phyloP scores from a whole-genome alignment of 768 basidiomycete species.

The Trametes cinnabarina region DNA sequence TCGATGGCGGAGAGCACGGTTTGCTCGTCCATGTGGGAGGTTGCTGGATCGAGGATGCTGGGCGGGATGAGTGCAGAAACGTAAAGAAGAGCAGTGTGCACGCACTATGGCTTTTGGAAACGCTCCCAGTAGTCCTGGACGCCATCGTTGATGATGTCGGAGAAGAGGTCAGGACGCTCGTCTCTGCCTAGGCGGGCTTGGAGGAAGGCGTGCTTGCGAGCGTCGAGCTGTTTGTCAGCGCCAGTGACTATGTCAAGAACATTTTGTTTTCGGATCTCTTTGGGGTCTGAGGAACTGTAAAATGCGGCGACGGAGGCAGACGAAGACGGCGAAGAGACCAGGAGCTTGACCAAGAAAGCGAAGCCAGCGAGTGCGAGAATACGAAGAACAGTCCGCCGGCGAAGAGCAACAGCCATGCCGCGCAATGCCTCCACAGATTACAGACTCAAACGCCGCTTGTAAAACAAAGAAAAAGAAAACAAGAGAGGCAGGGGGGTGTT shows the following conservation, averaged over 20 bases:
- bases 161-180: constrained; percentile 76
- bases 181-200: constrained; percentile 89
- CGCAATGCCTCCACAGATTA: neutral
- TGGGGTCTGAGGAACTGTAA: constrained; percentile 25
- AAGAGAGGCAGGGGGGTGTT: neutral
- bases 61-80: neutral
- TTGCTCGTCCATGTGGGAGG: constrained; percentile 86
- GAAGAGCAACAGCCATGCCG: constrained; percentile 42
- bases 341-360: constrained; percentile 38
- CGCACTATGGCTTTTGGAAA: constrained; percentile 89
- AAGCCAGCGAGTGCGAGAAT: constrained; percentile 36
- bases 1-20: constrained; percentile 88
- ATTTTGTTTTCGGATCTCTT: constrained; percentile 54
- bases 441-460: neutral
- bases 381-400: constrained; percentile 50
- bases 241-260: constrained; percentile 65
- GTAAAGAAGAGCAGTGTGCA: constrained; percentile 12
- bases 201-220: constrained; percentile 83
- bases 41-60: constrained; percentile 80
- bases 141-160: constrained; percentile 71
- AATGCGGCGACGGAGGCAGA: constrained; percentile 24
- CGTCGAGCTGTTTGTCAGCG: constrained; percentile 79
- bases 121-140: constrained; percentile 87
- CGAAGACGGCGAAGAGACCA: constrained; percentile 33
- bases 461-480: neutral